Base-by-base conservation (phyloP, 2,329 filamentous ascomycete genomes). In the Ceratocystis huliohia region DNA sequence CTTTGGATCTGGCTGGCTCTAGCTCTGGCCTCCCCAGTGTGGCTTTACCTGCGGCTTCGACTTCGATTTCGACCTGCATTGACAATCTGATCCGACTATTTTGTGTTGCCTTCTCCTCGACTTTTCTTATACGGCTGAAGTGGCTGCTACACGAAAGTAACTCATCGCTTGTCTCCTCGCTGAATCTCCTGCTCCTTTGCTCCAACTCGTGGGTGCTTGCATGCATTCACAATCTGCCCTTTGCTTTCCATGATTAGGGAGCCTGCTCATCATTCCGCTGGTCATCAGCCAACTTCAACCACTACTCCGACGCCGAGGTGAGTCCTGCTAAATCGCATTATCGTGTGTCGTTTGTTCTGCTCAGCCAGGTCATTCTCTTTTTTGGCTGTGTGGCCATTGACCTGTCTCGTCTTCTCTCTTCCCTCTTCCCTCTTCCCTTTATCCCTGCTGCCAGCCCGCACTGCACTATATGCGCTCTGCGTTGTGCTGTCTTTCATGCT, bases 221-320 rank as follows among this genome's bases (percentile, higher is more conserved):
- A 68, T 71, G 67, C 70, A 68, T 69, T 70, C 70, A 70, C 72
- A 74, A 41, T 41, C 37, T 74, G 73, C 73, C 73, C 73, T 72
- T 62, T 65, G 30, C 48, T 68, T 61, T 65, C 57, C 59, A 68
- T 68, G 66, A 63, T 68, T 61, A 68, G 66, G 59, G 66, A 68
- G 44, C 66, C 66, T 41, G 53, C 30, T 50, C 56, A 63, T 8
- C 57, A 68, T 22, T 57, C 20, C 33, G 63, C 46, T 53, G 66
- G 66, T 63, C 66, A 33, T 59, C 66, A 48, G 46, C 53, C 59
- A 59, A 57, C 59, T 61, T 59, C 30, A 37, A 68, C 37, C 10
- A 68, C 37, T 30, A 63, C 66, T 30, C 63, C 63, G 13, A 61
- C 66, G 20, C 57, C 30, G 10, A 44, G 66, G 56, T 59, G 56